A percentile compares a stretch with the other conserved stretches of the same genome.
Conservation (phyloP, 2,329 filamentous ascomycete genomes). For the Stromatinia cepivora region DNA sequence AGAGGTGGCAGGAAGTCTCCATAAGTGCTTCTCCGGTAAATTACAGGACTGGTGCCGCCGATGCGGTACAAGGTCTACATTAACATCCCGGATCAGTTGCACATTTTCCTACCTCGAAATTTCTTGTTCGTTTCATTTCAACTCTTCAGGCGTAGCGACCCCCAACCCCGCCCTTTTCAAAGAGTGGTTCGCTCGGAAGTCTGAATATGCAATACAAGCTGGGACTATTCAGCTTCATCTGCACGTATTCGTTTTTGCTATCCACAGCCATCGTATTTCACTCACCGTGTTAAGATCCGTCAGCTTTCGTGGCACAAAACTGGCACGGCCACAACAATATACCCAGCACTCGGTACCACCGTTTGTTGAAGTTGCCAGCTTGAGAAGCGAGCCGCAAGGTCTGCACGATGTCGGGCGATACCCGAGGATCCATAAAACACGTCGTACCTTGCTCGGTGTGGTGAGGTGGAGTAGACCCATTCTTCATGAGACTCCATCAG, state of each 20-base stretch:
- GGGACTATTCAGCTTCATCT: constrained; percentile 8
- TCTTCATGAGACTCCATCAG: neutral
- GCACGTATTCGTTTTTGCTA: constrained; percentile 6
- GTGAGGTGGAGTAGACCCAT: constrained; percentile 13
- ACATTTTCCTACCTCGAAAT: neutral
- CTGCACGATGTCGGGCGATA: constrained; percentile 6
- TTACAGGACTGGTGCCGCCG: neutral
- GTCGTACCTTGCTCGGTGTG: constrained; percentile 18
- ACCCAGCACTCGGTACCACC: constrained; percentile 4
- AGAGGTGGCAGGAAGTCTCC: constrained; percentile 3
- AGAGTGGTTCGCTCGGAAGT: neutral
- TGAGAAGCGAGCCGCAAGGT: neutral
- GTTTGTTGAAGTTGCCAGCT: neutral
- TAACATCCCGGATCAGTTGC: neutral
- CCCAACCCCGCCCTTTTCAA: constrained; percentile 18
- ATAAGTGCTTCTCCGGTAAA: neutral
- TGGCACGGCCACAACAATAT: neutral
- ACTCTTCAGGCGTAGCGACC: neutral
- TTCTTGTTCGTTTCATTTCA: constrained; percentile 1
- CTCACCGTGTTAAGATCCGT: constrained; percentile 11
- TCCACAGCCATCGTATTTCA: constrained; percentile 5
- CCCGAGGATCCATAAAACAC: constrained; percentile 18
- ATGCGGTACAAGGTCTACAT: neutral
- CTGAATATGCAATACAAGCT: neutral
- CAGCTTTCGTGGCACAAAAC: constrained; percentile 4